phyloP scores from a whole-genome alignment of 352 stramenopile species.

The Pythium sp. region DNA sequence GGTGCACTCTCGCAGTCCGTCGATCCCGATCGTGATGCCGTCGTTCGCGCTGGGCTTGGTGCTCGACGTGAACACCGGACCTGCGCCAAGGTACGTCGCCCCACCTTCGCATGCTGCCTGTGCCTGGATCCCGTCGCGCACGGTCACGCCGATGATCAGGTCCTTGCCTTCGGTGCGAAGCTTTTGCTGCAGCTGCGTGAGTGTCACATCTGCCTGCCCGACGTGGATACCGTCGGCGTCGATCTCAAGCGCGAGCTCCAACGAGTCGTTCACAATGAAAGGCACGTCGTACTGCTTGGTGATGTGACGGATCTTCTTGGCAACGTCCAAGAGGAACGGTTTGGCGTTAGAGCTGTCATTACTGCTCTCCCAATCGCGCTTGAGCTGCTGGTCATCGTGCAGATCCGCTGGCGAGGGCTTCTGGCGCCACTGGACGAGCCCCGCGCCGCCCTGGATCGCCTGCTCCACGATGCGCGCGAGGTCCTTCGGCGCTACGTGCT shows the following conservation, averaged over 20 bases:
- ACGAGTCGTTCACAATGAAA: conserved; percentile 59
- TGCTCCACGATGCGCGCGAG: conserved; percentile 38
- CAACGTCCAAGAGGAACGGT: conserved; percentile 38
- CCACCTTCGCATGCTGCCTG: conserved; percentile 35
- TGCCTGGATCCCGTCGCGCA: conserved; percentile 44
- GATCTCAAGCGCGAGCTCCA: conserved; percentile 41
- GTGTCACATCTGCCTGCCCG: conserved; percentile 38
- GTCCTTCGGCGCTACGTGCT: conserved; percentile 20
- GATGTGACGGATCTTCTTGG: conserved; percentile 34
- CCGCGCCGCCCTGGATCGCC: conserved; percentile 42
- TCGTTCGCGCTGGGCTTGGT: conserved; percentile 59
- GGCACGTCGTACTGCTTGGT: conserved; percentile 34
- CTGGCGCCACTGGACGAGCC: conserved; percentile 53
- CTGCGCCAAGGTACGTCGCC: conserved; percentile 48
- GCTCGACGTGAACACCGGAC: conserved; percentile 48
- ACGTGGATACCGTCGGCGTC: conserved; percentile 52
- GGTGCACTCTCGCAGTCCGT: conserved; percentile 30
- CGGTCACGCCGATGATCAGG: conserved; percentile 53
- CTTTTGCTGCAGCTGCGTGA: conserved; percentile 22
- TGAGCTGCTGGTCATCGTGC: conserved; percentile 22
- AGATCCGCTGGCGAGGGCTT: conserved; percentile 40
- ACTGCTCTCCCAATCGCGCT: conserved; percentile 22
- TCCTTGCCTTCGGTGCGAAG: conserved; percentile 19
- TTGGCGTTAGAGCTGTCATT: neutral
- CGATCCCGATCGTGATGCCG: conserved; percentile 40